Evolutionary conservation across 1,139 yeast species (phyloP).

Genomic region (Arxiozyma telluris): DNA sequence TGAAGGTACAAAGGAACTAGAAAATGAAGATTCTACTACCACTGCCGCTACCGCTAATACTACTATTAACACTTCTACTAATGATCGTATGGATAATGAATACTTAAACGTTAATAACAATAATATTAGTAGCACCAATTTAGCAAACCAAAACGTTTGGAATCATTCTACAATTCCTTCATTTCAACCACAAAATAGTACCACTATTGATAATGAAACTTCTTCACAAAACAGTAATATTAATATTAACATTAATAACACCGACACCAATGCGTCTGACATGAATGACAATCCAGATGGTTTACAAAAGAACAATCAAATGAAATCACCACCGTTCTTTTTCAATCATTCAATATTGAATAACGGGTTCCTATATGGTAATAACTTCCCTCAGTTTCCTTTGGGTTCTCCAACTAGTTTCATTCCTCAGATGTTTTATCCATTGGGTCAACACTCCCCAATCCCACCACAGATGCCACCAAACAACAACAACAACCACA

Average conservation of each 20-base stretch:
- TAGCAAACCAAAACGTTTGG: constrained; percentile 17
- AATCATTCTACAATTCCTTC: constrained; percentile 23
- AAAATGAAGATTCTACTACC: constrained; percentile 6
- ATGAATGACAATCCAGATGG: neutral
- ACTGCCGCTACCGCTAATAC: too few relatives aligned
- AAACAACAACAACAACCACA: neutral
- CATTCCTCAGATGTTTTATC: constrained; percentile 9
- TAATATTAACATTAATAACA: neutral
- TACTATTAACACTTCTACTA: neutral
- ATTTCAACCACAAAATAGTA: constrained; percentile 9
- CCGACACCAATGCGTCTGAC: neutral
- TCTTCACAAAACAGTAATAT: neutral
- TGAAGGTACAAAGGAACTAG: constrained; percentile 30
- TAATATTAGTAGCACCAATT: neutral
- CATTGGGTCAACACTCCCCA: neutral
- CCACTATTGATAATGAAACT: neutral
- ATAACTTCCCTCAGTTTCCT: constrained; percentile 8
- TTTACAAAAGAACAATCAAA: constrained; percentile 1
- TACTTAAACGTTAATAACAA: constrained; percentile 1
- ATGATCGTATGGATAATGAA: constrained; percentile 5
- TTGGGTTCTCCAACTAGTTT: constrained; percentile 5
- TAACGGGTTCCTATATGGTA: constrained; percentile 8
- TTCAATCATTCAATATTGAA: constrained; percentile 8
- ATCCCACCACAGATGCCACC: neutral
- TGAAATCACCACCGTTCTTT: constrained; percentile 4